A percentile compares a stretch with the other conserved stretches of the same genome.
These are phyloP conservation scores for Galium porrigens DNA, from an alignment of 305 asterid genomes.

Conservation along the genomic window DNA sequence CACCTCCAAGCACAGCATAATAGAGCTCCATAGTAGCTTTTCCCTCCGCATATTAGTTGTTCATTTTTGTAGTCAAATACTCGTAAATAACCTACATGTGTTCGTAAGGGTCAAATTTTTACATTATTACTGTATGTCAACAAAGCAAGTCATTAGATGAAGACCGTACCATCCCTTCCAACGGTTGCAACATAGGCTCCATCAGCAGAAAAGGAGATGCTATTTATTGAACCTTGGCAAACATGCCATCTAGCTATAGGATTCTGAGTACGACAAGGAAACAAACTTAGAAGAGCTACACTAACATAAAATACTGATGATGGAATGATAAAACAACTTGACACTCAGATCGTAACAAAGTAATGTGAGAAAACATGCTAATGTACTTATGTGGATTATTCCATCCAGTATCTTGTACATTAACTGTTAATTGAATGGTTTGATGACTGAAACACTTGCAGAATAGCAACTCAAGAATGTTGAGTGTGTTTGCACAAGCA, in stretches of 20 bases:
- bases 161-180: slow-evolving; percentile 93
- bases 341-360: neutral
- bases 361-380: neutral
- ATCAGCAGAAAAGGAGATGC: slow-evolving; percentile 70
- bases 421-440: neutral
- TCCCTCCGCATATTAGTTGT: slow-evolving; percentile 83
- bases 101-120: slow-evolving; percentile 12
- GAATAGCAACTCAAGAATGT: neutral
- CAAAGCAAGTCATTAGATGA: slow-evolving; percentile 18
- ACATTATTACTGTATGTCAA: slow-evolving; percentile 1
- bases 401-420: neutral
- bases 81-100: slow-evolving; percentile 64
- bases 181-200: slow-evolving; percentile 90
- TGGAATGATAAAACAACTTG: neutral
- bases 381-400: neutral
- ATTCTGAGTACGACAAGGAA: slow-evolving; percentile 41
- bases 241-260: slow-evolving; percentile 98
- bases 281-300: neutral
- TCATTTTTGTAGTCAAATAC: slow-evolving; percentile 85
- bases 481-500: neutral
- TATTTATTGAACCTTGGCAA: slow-evolving; percentile 84
- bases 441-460: neutral
- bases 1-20: slow-evolving; percentile 98
- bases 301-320: slow-evolving; percentile 3
- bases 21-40: slow-evolving; percentile 92